Evolutionary conservation across 768 basidiomycete species (phyloP), one percentile per base, ranked within the genome.

Genomic region (Boletus tomentosulus): DNA sequence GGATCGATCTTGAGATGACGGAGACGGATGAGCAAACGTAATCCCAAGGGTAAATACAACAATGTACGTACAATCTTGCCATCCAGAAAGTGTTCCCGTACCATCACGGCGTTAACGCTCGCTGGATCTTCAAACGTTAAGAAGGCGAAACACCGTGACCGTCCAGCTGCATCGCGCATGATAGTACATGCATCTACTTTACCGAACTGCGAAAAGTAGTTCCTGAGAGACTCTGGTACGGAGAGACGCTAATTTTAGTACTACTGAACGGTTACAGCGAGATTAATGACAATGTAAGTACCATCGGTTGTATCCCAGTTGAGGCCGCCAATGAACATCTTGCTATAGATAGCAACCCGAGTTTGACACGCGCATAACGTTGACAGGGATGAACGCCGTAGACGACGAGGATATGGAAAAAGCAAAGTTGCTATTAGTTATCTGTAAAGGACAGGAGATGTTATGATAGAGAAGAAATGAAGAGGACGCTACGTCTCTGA

Each of bases 221-320:
- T 86, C 65, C 84, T 80, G 59, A 90, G 79, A 52, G 80, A 79
- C 54, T 91, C 89, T 89, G 74, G 62, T 62, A 72, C 58, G 58
- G 64, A 55, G 31, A 57, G 53, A 59, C 44, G 48, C 63, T 57
- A 68, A 62, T 62, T 65, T 76, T 67, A 79, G 72, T 71, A 75
- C 76, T 77, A 77, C 74, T 66, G 73, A 59, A 64, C 60, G 62
- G 58, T 53, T 57, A 62, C 54, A 63, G 50, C 68, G 57, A 71
- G 63, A 71, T 61, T 68, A 71, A 65, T 72, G 73, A 71, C 61
- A 63, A 68, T 66, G 52, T 59, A 74, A 68, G 73, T 83, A 99
- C 97, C 96, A 81, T 98, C 97, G 70, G 92, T 96, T 65, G 97
- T 98, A 74, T 98, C 96, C 97, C 97, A 99, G 76, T 98, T 97